A percentile compares a stretch with the other conserved stretches of the same genome.
phyloP scores from a whole-genome alignment of 2,329 filamentous ascomycete species.

The Aspergillus melleus region DNA sequence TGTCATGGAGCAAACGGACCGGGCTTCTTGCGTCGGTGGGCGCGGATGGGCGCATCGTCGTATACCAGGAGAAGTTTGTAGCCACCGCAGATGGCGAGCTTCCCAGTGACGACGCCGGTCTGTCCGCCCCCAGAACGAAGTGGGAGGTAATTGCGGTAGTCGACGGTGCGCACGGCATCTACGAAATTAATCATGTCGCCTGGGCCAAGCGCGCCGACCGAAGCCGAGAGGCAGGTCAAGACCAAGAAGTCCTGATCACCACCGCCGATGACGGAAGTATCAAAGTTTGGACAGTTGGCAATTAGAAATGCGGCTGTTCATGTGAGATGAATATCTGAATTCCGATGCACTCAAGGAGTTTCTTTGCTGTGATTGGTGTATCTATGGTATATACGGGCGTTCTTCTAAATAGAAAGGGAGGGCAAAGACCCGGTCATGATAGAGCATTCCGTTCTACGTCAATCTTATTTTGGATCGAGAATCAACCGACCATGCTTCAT shows the following conservation, averaged over 20 bases:
- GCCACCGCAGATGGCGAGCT: constrained; percentile 27
- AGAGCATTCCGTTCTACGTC: too few species aligned
- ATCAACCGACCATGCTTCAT: background rate
- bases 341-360: background rate
- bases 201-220: constrained; percentile 81
- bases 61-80: constrained; percentile 68
- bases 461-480: background rate
- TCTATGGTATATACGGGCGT: too few species aligned
- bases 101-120: constrained; percentile 24
- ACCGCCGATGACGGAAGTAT: constrained; percentile 92
- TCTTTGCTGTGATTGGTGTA: background rate
- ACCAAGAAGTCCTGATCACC: constrained; percentile 81
- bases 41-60: constrained; percentile 76
- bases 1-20: constrained; percentile 75
- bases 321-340: background rate
- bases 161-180: constrained; percentile 80
- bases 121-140: constrained; percentile 42
- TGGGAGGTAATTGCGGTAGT: constrained; percentile 74
- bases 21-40: constrained; percentile 85
- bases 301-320: constrained; percentile 11
- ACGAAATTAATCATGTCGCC: constrained; percentile 87
- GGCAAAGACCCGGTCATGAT: too few species aligned
- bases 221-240: constrained; percentile 51
- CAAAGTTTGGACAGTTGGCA: constrained; percentile 70
- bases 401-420: too few species aligned